These are phyloP conservation scores for Psophocarpus tetragonolobus DNA, from an alignment of 306 rosid genomes.

Conservation along the genomic window DNA sequence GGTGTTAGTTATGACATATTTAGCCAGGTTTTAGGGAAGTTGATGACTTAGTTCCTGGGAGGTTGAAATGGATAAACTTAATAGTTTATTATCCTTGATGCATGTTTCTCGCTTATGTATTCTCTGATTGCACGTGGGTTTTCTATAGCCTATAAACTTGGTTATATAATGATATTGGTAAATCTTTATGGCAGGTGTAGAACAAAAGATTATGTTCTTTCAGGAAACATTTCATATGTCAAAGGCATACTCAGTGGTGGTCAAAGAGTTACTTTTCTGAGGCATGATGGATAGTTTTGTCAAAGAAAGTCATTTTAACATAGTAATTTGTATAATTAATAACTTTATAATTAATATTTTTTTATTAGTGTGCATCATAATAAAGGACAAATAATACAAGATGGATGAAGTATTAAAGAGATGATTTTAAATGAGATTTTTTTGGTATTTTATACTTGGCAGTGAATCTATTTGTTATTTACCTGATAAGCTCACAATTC, in stretches of 20 bases:
- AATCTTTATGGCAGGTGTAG: slow-evolving; percentile 55
- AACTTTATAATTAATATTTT: no score
- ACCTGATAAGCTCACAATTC: not conserved
- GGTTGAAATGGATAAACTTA: slow-evolving; percentile 24
- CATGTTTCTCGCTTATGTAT: slow-evolving; percentile 5
- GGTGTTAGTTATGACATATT: no score
- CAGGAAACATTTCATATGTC: slow-evolving; percentile 73
- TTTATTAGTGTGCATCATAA: not conserved
- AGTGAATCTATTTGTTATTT: not conserved
- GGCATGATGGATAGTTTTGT: slow-evolving; percentile 89
- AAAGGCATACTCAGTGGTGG: slow-evolving; percentile 95
- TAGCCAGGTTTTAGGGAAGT: slow-evolving; percentile 7
- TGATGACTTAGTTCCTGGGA: not conserved
- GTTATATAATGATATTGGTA: not conserved
- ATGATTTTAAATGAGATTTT: not conserved
- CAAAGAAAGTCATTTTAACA: slow-evolving; percentile 22
- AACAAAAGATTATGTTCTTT: slow-evolving; percentile 60
- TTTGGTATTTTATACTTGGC: not conserved
- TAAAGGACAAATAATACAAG: not conserved
- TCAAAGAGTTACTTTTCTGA: slow-evolving; percentile 81
- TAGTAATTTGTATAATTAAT: not conserved
- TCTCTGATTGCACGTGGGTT: not conserved
- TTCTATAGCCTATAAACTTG: not conserved
- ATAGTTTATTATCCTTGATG: not conserved
- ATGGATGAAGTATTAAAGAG: not conserved